A percentile compares a stretch with the other conserved stretches of the same genome.
Conservation (phyloP, 2,329 filamentous ascomycete species). For the Aureobasidium sp. region DNA sequence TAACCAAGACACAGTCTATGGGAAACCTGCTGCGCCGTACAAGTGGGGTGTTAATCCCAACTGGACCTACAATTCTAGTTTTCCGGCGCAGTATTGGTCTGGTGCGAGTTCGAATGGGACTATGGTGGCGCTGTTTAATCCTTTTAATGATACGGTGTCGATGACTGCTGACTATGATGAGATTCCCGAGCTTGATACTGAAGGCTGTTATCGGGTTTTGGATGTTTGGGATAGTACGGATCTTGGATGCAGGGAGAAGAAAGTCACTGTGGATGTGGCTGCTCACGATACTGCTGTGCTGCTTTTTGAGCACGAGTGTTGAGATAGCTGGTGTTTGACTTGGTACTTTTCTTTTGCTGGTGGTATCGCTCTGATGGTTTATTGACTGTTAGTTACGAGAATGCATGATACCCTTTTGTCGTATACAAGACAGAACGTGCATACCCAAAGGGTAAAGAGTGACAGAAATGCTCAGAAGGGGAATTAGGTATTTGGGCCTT, state of each 20-base stretch:
- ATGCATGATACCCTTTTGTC: too few species aligned
- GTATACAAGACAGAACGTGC: too few species aligned
- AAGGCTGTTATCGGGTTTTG: background rate
- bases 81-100: background rate
- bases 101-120: background rate
- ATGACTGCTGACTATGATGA: background rate
- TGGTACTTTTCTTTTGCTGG: too few species aligned
- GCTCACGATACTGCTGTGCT: background rate
- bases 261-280: background rate
- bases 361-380: too few species aligned
- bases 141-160: background rate
- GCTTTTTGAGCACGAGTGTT: background rate
- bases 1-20: conserved; percentile 37
- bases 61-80: background rate
- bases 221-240: background rate
- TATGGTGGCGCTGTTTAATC: background rate
- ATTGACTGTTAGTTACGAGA: too few species aligned
- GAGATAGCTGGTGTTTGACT: background rate
- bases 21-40: background rate
- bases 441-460: too few species aligned
- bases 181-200: background rate
- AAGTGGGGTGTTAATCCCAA: background rate
- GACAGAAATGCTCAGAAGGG: too few species aligned
- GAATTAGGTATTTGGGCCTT: too few species aligned
- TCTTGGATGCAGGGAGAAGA: background rate